Base-by-base conservation (phyloP, 1,139 yeast species). In the Suhomyces atakaporum region DNA sequence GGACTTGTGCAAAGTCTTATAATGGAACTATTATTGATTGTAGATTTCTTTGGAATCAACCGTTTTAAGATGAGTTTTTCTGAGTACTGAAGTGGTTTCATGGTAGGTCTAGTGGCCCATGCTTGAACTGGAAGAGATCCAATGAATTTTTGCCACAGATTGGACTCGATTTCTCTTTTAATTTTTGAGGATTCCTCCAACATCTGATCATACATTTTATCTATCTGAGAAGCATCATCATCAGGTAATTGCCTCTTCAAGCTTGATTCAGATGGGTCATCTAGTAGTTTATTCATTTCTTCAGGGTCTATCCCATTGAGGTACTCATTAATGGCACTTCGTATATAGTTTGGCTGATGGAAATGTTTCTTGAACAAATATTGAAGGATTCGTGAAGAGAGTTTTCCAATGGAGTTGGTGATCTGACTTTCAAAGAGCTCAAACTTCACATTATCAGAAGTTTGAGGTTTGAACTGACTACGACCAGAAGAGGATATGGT, bases 91-190 rank as follows among this genome's bases (percentile, higher is more conserved):
- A 82, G 60, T 0, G 81, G 73, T 29, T 64, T 66, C 27, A 70
- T 50, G 0, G 86, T 83, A 0, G 94, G 87, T 33, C 96, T 64
- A 0, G 95, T 87, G 7, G 95, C 89, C 86, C 90, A 84, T 2
- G 88, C 90, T 36, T 79, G 81, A 0, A 84, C 78, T 43, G 81
- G 82, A 18, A 87, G 50, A 1, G 88, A 72, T 0, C 97, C 97
- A 16, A 88, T 67, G 50, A 70, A 83, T 27, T 61, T 51, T 20
- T 46, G 47, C 69, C 69, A 62, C 25, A 42, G 33, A 18, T 27
- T 35, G 14, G 38, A 35, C 14, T 42, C 46, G 4, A 44, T 31
- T 16, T 49, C 56, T n/a, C 46, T 42, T 16, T 42, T 42, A n/a
- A 41, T 33, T 7, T 42, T 34, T 13, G 46, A 33, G 2, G 52